Conservation (phyloP, 2,329 filamentous ascomycete species). For the Trichoderma sp. region DNA sequence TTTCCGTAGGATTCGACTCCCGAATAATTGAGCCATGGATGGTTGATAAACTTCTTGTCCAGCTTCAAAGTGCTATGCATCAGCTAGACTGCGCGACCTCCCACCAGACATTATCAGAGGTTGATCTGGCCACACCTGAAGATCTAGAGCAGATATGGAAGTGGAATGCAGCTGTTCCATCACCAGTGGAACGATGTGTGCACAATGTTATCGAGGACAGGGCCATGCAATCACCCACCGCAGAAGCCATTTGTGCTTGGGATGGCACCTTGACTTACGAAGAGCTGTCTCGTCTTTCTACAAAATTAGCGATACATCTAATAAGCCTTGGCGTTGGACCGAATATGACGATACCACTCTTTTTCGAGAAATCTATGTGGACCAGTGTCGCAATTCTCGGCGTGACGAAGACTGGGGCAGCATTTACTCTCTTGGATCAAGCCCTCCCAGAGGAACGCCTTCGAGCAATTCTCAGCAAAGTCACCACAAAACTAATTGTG, state of each 20-base stretch:
- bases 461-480: neutral
- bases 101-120: neutral
- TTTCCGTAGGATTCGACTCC: conserved; percentile 4
- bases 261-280: conserved; percentile 25
- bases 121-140: neutral
- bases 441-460: neutral
- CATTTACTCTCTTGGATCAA: neutral
- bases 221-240: neutral
- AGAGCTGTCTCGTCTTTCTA: conserved; percentile 21
- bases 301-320: neutral
- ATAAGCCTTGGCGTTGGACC: neutral
- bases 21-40: neutral
- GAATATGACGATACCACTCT: neutral
- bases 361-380: neutral
- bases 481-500: neutral
- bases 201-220: neutral
- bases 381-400: neutral
- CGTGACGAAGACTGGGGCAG: neutral
- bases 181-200: neutral
- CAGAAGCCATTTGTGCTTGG: conserved; percentile 24
- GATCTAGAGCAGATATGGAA: neutral
- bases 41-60: neutral
- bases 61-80: neutral
- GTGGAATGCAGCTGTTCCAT: neutral
- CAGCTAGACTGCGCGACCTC: neutral